Base-by-base conservation (phyloP, 1,139 yeast species). In the Kluyveromyces sp. region DNA sequence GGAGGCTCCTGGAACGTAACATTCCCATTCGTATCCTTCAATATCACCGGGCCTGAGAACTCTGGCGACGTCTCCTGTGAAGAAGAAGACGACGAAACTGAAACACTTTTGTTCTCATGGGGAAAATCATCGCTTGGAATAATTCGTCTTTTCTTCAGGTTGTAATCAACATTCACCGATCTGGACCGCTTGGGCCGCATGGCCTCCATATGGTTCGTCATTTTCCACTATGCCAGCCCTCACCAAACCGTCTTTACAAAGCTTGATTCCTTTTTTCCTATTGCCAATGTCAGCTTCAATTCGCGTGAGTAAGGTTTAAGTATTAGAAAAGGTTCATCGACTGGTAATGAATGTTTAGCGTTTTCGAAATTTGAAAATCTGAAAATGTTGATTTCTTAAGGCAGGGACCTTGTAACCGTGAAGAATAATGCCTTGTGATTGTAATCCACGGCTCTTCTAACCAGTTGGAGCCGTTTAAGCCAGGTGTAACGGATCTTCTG, bases 111-210 rank as follows among this genome's bases (percentile, higher is more conserved):
- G 15, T 15, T 29, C 43, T 33, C 43, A 13, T 40, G 15, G 17
- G 41, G 28, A 40, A 42, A 42, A 34, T 52, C 56, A 25, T 56
- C 58, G 2, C 55, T 49, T 13, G 54, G 54, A 35, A 60, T 57
- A 28, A 61, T 55, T 33, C 52, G 55, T 32, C 62, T 51, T 43
- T 55, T 57, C 46, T 58, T 59, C 41, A 61, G 47, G 43, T 58
- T 54, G 34, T 61, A 61, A 45, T 61, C 58, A 16, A 61, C 62
- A 39, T 57, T 58, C 26, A 46, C 48, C 2, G 64, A 55, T n/a
- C 59, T 46, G 4, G 58, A 47, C 42, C 64, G 49, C 41, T 57
- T 56, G 3, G 63, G 63, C 29, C 64, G 28, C 22, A 35, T 32
- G 3, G 30, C 41, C 18, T 38, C 41, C 31, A 32, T 38, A 20